Evolutionary conservation across 176 grass and related monocot species (phyloP).

Genomic region (Puccinellia tenuiflora): DNA sequence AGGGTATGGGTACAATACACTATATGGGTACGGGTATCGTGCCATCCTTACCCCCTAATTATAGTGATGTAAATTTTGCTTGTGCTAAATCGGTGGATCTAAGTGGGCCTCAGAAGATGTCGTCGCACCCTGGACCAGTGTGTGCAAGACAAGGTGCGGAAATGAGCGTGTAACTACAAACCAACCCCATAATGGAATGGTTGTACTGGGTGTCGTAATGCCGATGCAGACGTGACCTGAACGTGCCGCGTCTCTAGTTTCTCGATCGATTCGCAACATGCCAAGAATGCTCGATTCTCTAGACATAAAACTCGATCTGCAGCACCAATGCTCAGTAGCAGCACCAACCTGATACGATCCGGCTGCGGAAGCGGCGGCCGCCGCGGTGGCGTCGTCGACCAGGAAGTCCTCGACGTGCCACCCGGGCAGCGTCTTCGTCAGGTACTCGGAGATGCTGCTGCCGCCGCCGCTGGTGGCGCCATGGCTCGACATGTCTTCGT

Average conservation of each 20-base stretch:
- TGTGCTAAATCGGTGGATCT: neutral
- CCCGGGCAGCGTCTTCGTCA: conserved; percentile 83
- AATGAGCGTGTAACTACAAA: conserved; percentile 4
- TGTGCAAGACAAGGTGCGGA: conserved; percentile 1
- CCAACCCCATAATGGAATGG: conserved; percentile 28
- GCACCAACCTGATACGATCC: conserved; percentile 54
- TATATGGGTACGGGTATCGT: no score
- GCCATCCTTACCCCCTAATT: no score
- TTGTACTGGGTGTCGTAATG: conserved; percentile 31
- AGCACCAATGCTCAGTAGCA: neutral
- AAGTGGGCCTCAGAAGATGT: neutral
- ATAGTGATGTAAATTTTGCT: neutral
- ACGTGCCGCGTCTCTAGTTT: neutral
- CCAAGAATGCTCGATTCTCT: neutral
- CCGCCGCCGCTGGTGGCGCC: conserved; percentile 41
- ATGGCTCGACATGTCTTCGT: conserved; percentile 13
- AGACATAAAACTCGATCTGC: neutral
- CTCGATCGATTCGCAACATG: conserved; percentile 1
- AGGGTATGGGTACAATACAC: no score
- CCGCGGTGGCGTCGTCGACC: conserved; percentile 30
- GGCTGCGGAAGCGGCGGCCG: neutral
- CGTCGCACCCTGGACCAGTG: conserved; percentile 27
- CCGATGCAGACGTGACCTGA: conserved; percentile 11
- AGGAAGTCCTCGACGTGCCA: conserved; percentile 94
- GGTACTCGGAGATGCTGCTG: conserved; percentile 97